These are phyloP conservation scores for Extremus antarcticus DNA, from an alignment of 495 filamentous ascomycete genomes.

Conservation along the genomic window DNA sequence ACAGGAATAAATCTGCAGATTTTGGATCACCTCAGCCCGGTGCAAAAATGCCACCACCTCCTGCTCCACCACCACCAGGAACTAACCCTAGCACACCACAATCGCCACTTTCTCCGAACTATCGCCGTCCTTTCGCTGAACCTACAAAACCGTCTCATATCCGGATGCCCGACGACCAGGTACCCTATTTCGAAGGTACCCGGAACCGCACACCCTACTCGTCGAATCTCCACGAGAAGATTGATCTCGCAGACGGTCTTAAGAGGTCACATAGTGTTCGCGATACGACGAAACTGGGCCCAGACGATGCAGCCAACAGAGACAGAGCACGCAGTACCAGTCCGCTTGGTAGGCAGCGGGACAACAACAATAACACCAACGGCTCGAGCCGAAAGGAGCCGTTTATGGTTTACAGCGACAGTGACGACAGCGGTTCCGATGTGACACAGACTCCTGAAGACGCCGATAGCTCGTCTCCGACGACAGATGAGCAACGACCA, in stretches of 20 bases:
- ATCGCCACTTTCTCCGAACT: neutral
- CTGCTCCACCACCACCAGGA: constrained; percentile 15
- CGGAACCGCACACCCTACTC: constrained; percentile 61
- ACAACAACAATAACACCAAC: neutral
- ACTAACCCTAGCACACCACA: neutral
- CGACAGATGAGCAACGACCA: neutral
- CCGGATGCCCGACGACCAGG: constrained; percentile 8
- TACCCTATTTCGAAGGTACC: constrained; percentile 29
- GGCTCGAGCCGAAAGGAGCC: neutral
- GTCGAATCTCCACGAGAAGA: constrained; percentile 58
- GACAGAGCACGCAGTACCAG: constrained; percentile 16
- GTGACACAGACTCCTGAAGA: constrained; percentile 1
- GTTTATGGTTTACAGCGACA: constrained; percentile 11
- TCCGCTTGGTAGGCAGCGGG: constrained; percentile 9
- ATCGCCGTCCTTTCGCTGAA: constrained; percentile 37
- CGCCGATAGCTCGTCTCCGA: neutral
- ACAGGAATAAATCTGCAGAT: constrained; percentile 9
- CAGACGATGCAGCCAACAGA: neutral
- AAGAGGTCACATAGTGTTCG: constrained; percentile 38
- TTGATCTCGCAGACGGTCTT: constrained; percentile 39
- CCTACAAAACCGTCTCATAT: constrained; percentile 36
- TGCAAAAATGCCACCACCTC: constrained; percentile 13
- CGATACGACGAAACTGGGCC: constrained; percentile 30
- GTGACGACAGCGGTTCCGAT: constrained; percentile 5
- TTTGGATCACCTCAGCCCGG: constrained; percentile 4